A percentile compares a stretch with the other conserved stretches of the same genome.
phyloP scores from a whole-genome alignment of 2,329 filamentous ascomycete genomes.

The Exophiala sp. region DNA sequence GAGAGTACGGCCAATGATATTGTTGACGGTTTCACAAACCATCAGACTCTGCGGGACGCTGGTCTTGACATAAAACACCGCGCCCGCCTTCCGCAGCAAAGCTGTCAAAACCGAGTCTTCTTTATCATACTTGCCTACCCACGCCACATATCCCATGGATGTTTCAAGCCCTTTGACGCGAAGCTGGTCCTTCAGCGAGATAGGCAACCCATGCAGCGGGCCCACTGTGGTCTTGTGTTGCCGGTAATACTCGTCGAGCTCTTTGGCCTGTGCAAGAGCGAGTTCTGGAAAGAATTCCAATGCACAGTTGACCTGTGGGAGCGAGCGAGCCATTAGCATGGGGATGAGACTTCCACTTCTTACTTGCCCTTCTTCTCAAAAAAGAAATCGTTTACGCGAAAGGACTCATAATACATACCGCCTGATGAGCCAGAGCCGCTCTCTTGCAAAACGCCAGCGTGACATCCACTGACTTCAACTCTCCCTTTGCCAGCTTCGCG shows the following conservation, averaged over 20 bases:
- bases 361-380: too few species aligned
- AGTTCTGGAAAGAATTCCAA: slow-evolving; percentile 48
- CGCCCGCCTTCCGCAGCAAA: slow-evolving; percentile 45
- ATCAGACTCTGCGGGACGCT: slow-evolving; percentile 60
- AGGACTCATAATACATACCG: slow-evolving; percentile 4
- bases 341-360: too few species aligned
- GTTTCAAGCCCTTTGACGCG: not conserved
- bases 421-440: slow-evolving; percentile 7
- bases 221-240: slow-evolving; percentile 43
- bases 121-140: slow-evolving; percentile 3
- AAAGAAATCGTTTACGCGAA: too few species aligned
- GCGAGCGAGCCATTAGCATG: too few species aligned
- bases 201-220: slow-evolving; percentile 56
- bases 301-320: slow-evolving; percentile 38
- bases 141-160: not conserved
- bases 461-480: slow-evolving; percentile 7
- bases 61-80: slow-evolving; percentile 54
- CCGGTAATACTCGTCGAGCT: slow-evolving; percentile 42
- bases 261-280: slow-evolving; percentile 43
- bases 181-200: slow-evolving; percentile 45
- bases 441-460: slow-evolving; percentile 8
- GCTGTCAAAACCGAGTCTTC: slow-evolving; percentile 21
- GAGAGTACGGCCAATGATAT: slow-evolving; percentile 56
- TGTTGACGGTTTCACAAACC: slow-evolving; percentile 63
- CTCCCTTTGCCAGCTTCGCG: slow-evolving; percentile 4